phyloP scores from a whole-genome alignment of 1,284 basidiomycete species.

The Tylopilus sp. region DNA sequence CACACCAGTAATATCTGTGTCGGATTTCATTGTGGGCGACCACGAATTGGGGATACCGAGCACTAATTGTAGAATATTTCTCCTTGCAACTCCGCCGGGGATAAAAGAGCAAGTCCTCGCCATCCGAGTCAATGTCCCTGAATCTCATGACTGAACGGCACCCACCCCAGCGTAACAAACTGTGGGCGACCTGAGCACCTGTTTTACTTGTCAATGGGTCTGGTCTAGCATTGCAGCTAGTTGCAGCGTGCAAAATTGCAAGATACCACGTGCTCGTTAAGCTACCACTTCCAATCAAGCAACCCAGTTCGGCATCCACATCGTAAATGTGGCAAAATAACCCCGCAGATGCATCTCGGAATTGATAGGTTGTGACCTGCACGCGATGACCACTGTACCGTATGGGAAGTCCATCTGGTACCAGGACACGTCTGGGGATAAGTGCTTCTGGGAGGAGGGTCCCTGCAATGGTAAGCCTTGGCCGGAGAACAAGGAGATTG shows the following conservation, averaged over 20 bases:
- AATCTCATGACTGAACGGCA: no score
- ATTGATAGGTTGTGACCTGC: no score
- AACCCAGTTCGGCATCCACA: constrained; percentile 51
- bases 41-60: no score
- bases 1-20: no score
- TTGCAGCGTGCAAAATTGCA: constrained; percentile 55
- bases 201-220: constrained; percentile 57
- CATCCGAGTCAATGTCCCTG: no score
- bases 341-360: no score
- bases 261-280: constrained; percentile 46
- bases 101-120: no score
- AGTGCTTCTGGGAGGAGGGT: background rate
- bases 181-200: constrained; percentile 49
- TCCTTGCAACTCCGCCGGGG: no score
- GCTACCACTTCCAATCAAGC: constrained; percentile 45
- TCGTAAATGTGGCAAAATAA: constrained; percentile 42
- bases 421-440: background rate
- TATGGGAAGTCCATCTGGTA: constrained; percentile 7
- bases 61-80: no score
- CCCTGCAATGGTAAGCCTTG: background rate
- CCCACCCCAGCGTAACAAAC: no score
- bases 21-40: no score
- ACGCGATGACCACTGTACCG: background rate
- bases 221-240: constrained; percentile 46
- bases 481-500: constrained; percentile 50